These are phyloP conservation scores for Colletotrichum acutatum DNA, from an alignment of 2,329 filamentous ascomycete genomes.

Conservation along the genomic window DNA sequence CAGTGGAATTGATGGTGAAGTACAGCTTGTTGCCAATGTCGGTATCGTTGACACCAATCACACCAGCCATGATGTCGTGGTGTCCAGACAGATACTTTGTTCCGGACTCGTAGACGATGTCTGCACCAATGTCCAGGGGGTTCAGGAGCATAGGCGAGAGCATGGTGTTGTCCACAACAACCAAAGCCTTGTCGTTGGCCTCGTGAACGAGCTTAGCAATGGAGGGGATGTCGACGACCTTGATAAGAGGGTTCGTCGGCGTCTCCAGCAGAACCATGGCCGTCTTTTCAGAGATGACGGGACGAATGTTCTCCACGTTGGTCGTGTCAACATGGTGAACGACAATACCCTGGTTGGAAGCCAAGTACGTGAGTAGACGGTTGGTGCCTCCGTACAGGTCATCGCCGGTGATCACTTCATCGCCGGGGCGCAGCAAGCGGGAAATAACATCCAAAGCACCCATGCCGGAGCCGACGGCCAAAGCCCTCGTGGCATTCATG, in stretches of 20 bases:
- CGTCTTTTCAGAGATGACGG: conserved; percentile 81
- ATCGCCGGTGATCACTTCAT: conserved; percentile 97
- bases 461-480: conserved; percentile 97
- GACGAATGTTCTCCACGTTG: conserved; percentile 74
- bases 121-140: conserved; percentile 92
- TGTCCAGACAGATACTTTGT: conserved; percentile 98
- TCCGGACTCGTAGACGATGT: conserved; percentile 96
- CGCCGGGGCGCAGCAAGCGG: conserved; percentile 86
- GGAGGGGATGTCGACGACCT: conserved; percentile 90
- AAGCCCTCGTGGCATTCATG: conserved; percentile 91
- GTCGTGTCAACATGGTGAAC: conserved; percentile 99
- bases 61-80: conserved; percentile 98
- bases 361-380: conserved; percentile 90
- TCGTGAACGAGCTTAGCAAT: conserved; percentile 83
- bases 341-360: conserved; percentile 87
- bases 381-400: conserved; percentile 97
- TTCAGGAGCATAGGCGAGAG: conserved; percentile 94
- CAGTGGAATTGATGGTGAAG: conserved; percentile 97
- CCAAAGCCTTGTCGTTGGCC: conserved; percentile 80
- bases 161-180: conserved; percentile 99
- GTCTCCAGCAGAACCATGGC: conserved; percentile 96
- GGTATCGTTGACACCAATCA: conserved; percentile 89
- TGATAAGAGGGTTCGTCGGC: conserved; percentile 97
- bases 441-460: conserved; percentile 97
- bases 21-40: conserved; percentile 88